Percentiles rank a stretch among this genome's conserved stretches.
Conservation (phyloP, 345 rosid genomes). For the Aurinia saxatilis region DNA sequence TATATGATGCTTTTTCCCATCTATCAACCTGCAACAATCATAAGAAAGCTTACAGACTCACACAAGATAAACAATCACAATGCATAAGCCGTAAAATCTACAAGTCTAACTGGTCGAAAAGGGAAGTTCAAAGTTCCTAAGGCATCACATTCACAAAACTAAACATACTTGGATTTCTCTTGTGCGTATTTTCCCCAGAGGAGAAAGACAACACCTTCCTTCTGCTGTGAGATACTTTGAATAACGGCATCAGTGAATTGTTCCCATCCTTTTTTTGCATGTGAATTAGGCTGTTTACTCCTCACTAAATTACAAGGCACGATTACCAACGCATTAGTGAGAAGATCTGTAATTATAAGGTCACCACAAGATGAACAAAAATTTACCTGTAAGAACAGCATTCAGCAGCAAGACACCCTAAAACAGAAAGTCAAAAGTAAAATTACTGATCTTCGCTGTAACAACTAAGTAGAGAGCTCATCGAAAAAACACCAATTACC, state of each 20-base stretch:
- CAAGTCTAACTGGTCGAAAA: neutral
- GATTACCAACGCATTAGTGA: neutral
- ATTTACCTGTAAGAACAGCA: conserved; percentile 80
- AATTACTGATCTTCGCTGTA: conserved; percentile 1
- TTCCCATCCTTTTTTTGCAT: conserved; percentile 98
- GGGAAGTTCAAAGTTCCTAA: neutral
- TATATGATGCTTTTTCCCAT: conserved; percentile 75
- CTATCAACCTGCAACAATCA: conserved; percentile 59
- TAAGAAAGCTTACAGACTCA: neutral
- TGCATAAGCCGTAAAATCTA: neutral
- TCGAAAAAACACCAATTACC: conserved; percentile 33
- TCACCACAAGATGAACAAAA: neutral
- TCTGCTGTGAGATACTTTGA: conserved; percentile 61
- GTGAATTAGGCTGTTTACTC: conserved; percentile 85
- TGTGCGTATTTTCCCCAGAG: conserved; percentile 97
- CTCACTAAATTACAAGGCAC: conserved; percentile 45
- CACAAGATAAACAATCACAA: neutral
- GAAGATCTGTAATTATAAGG: neutral
- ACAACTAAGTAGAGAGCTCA: neutral
- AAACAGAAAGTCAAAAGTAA: conserved; percentile 3
- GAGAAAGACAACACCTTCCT: conserved; percentile 88
- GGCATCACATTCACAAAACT: neutral
- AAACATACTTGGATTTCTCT: conserved; percentile 67
- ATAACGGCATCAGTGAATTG: conserved; percentile 90
- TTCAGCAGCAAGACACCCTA: conserved; percentile 91